Conservation (phyloP, 192 early-diverging fungal genomes). For the Gryganskiella cystojenkinii region DNA sequence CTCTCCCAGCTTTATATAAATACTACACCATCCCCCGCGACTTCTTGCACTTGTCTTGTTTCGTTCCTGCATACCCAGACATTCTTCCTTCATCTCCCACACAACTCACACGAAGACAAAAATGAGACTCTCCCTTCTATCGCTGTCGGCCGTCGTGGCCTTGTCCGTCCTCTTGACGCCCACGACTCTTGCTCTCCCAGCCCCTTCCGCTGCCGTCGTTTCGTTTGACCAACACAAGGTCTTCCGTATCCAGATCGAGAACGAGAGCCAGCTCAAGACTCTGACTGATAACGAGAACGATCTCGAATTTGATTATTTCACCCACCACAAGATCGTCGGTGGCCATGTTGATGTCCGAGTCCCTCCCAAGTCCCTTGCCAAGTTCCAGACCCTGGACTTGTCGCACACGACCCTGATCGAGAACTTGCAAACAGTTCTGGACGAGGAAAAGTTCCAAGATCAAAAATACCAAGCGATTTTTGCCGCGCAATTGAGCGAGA, state of each 20-base stretch:
- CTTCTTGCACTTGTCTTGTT: neutral
- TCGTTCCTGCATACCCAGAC: too few relatives aligned
- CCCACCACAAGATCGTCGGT: constrained; percentile 38
- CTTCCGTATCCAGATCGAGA: constrained; percentile 47
- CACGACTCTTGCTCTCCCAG: neutral
- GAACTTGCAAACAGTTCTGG: constrained; percentile 59
- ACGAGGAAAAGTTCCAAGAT: constrained; percentile 49
- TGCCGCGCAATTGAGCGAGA: neutral
- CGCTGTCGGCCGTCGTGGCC: constrained; percentile 39
- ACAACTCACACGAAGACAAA: neutral
- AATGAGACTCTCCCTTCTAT: constrained; percentile 37
- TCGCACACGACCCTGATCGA: constrained; percentile 51
- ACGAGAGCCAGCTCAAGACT: constrained; percentile 26
- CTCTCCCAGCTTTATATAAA: too few relatives aligned
- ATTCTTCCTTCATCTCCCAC: neutral
- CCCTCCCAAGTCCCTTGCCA: constrained; percentile 19
- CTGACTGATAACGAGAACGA: constrained; percentile 22
- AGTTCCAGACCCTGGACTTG: constrained; percentile 42
- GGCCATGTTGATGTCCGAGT: constrained; percentile 52
- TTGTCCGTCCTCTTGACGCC: constrained; percentile 22
- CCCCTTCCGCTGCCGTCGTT: constrained; percentile 1
- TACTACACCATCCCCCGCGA: too few relatives aligned
- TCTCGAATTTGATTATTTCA: constrained; percentile 37
- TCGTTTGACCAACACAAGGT: constrained; percentile 53
- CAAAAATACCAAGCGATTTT: constrained; percentile 22